Evolutionary conservation across 2,329 filamentous ascomycete genomes (phyloP).

Genomic region (Cryphonectria radicalis): DNA sequence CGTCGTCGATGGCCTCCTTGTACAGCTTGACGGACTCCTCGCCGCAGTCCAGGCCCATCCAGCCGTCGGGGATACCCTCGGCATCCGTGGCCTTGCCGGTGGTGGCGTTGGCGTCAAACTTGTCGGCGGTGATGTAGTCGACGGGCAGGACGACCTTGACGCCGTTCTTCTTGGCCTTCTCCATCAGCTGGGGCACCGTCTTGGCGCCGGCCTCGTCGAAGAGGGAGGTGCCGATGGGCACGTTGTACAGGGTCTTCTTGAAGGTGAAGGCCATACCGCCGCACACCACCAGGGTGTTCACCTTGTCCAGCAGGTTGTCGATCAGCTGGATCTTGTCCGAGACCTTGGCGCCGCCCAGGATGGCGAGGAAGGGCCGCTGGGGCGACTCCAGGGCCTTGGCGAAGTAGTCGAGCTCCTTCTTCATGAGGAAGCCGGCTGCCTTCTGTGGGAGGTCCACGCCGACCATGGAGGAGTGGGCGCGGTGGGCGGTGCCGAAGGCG

Average conservation of each 20-base stretch:
- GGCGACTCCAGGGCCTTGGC: constrained; percentile 93
- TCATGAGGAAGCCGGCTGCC: constrained; percentile 97
- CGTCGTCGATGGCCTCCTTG: constrained; percentile 82
- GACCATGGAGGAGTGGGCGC: constrained; percentile 99
- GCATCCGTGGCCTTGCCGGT: constrained; percentile 82
- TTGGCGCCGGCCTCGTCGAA: constrained; percentile 94
- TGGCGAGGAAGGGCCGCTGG: constrained; percentile 95
- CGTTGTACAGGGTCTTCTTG: constrained; percentile 95
- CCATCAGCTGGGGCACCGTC: constrained; percentile 83
- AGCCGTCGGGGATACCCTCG: constrained; percentile 91
- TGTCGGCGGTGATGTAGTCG: constrained; percentile 96
- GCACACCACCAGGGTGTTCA: constrained; percentile 94
- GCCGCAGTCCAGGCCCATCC: constrained; percentile 97
- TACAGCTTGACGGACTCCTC: constrained; percentile 86
- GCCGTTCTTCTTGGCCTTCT: constrained; percentile 95
- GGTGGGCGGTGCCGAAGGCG: constrained; percentile 97
- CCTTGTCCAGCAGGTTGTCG: constrained; percentile 97
- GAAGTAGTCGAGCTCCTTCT: constrained; percentile 99
- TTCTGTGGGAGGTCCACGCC: constrained; percentile 94
- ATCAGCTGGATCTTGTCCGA: constrained; percentile 99
- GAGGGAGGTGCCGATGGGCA: constrained; percentile 87
- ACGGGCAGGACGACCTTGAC: constrained; percentile 94
- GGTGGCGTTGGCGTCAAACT: constrained; percentile 85
- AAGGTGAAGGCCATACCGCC: constrained; percentile 99
- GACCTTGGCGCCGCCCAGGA: constrained; percentile 97